phyloP scores from a whole-genome alignment of 768 basidiomycete species.

The Daedaleopsis nitida region DNA sequence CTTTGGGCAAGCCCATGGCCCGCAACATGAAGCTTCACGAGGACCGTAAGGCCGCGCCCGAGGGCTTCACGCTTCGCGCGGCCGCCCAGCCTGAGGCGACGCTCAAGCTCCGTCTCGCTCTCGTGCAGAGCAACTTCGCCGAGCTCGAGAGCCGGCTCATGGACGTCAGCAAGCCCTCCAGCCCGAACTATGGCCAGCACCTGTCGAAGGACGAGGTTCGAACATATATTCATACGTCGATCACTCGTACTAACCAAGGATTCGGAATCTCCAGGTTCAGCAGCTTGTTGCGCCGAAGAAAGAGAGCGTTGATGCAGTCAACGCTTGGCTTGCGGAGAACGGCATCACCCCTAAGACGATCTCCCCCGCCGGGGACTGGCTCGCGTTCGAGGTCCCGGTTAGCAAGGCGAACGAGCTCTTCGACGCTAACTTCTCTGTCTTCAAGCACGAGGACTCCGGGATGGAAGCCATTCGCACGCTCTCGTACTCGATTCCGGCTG shows the following conservation, averaged over 20 bases:
- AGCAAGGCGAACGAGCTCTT: constrained; percentile 33
- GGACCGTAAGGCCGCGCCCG: constrained; percentile 24
- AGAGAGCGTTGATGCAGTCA: constrained; percentile 28
- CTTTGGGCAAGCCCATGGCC: constrained; percentile 20
- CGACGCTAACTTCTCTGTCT: constrained; percentile 33
- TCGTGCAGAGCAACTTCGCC: constrained; percentile 34
- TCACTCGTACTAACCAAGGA: background rate
- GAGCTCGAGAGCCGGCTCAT: constrained; percentile 37
- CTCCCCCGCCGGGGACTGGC: constrained; percentile 34
- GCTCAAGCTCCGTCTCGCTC: constrained; percentile 38
- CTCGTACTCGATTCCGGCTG: constrained; percentile 33
- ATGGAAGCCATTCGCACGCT: constrained; percentile 31
- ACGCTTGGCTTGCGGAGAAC: constrained; percentile 29
- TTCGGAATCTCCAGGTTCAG: constrained; percentile 5
- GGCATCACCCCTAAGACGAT: constrained; percentile 25
- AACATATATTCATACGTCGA: background rate
- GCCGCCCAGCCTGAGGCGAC: constrained; percentile 27
- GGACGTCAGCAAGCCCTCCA: constrained; percentile 38
- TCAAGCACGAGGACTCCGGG: constrained; percentile 27
- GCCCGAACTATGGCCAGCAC: constrained; percentile 50
- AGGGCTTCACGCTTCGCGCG: constrained; percentile 27
- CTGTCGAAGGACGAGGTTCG: constrained; percentile 52
- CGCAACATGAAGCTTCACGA: constrained; percentile 30
- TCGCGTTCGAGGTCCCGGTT: constrained; percentile 27
- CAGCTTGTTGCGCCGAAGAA: constrained; percentile 25